phyloP scores from a whole-genome alignment of 768 basidiomycete genomes.

The Galerina sulciceps region DNA sequence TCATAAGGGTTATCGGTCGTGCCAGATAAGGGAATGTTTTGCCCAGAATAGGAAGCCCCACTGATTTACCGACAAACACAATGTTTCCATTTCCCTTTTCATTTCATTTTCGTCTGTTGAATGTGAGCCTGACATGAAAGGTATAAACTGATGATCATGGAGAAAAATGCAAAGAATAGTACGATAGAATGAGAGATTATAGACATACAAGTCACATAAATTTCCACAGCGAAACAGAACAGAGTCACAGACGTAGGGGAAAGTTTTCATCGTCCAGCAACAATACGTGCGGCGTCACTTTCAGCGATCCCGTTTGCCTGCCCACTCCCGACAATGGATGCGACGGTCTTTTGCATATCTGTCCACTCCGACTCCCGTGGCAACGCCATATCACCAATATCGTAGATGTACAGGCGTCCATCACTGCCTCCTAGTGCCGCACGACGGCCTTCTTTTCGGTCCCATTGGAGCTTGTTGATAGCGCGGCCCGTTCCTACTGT shows the following conservation, averaged over 20 bases:
- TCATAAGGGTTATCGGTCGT: too few relatives aligned
- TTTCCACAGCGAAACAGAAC: neutral
- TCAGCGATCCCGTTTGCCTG: conserved; percentile 49
- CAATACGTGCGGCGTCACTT: conserved; percentile 29
- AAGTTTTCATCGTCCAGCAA: conserved; percentile 33
- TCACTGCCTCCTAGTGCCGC: conserved; percentile 92
- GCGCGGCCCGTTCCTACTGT: conserved; percentile 78
- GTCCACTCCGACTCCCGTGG: conserved; percentile 94
- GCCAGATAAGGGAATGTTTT: too few relatives aligned
- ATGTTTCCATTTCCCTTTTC: too few relatives aligned
- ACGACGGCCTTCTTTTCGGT: conserved; percentile 88
- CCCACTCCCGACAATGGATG: conserved; percentile 67
- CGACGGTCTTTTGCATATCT: conserved; percentile 86
- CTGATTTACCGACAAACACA: too few relatives aligned
- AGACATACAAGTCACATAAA: neutral
- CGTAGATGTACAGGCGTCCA: conserved; percentile 91
- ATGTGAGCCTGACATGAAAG: too few relatives aligned
- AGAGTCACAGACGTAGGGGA: neutral
- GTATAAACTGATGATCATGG: too few relatives aligned
- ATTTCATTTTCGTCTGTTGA: too few relatives aligned
- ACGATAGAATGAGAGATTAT: too few relatives aligned
- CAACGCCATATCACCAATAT: conserved; percentile 88
- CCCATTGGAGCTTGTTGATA: conserved; percentile 96
- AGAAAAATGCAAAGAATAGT: too few relatives aligned
- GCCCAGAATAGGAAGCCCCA: too few relatives aligned